Percentiles rank a stretch among this genome's conserved stretches.
Evolutionary conservation across 1,284 basidiomycete species (phyloP).

Genomic region (Ustilago nuda): DNA sequence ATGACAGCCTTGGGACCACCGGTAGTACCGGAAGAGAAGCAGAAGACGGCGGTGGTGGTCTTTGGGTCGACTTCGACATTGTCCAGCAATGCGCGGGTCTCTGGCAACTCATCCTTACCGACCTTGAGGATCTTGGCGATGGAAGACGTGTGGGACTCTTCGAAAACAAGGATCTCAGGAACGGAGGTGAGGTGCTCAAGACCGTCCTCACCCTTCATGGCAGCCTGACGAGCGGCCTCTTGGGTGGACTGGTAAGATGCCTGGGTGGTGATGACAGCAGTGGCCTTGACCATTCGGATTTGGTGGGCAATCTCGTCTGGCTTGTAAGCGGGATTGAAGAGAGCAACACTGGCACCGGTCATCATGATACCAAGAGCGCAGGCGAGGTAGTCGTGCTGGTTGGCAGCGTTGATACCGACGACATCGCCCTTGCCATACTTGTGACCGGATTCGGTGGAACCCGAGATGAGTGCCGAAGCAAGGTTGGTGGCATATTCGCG

Average conservation of each 20-base stretch:
- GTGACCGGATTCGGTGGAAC: conserved; percentile 36
- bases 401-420: conserved; percentile 55
- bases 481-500: conserved; percentile 54
- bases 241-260: conserved; percentile 37
- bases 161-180: conserved; percentile 56
- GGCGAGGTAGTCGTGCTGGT: conserved; percentile 65
- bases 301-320: conserved; percentile 59
- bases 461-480: conserved; percentile 52
- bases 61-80: conserved; percentile 45
- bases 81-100: conserved; percentile 35
- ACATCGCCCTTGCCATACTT: conserved; percentile 61
- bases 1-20: conserved; percentile 65
- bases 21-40: conserved; percentile 67
- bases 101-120: conserved; percentile 38
- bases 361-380: conserved; percentile 62
- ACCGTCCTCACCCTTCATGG: conserved; percentile 35
- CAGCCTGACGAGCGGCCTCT: conserved; percentile 44
- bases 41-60: conserved; percentile 57
- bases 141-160: conserved; percentile 54
- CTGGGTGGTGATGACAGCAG: conserved; percentile 51
- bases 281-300: conserved; percentile 57
- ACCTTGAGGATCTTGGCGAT: conserved; percentile 48
- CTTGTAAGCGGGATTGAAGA: conserved; percentile 67
- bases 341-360: conserved; percentile 59
- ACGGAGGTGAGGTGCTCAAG: conserved; percentile 29